Evolutionary conservation across 352 stramenopile species (phyloP).

Genomic region (Globisporangium splendens): DNA sequence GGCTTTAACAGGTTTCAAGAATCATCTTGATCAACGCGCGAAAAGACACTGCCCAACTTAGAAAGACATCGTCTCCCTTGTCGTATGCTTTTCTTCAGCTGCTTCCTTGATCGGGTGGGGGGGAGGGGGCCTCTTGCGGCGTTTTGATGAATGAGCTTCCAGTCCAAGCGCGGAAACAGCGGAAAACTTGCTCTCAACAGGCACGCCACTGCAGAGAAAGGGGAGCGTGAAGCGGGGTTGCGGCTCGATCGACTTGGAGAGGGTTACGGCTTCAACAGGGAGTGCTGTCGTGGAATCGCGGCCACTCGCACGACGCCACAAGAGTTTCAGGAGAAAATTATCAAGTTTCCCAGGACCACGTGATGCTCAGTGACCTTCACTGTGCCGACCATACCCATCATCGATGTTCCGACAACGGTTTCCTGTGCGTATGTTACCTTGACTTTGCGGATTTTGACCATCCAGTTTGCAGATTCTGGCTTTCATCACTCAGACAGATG

Average conservation of each 20-base stretch:
- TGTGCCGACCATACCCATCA: constrained; percentile 16
- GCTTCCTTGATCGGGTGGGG: constrained; percentile 53
- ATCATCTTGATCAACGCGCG: constrained; percentile 69
- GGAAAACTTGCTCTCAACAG: background rate
- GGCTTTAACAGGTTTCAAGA: constrained; percentile 66
- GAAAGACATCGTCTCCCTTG: constrained; percentile 88
- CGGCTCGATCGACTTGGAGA: background rate
- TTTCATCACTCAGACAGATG: background rate
- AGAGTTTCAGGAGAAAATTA: constrained; percentile 18
- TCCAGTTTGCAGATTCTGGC: background rate
- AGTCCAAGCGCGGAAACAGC: background rate
- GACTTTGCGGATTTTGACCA: constrained; percentile 12
- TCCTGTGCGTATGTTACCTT: background rate
- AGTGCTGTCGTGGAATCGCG: background rate
- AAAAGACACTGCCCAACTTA: constrained; percentile 79
- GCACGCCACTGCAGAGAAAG: too few relatives aligned
- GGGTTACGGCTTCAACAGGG: background rate
- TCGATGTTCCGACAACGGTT: constrained; percentile 17
- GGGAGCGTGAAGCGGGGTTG: too few relatives aligned
- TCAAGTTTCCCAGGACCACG: constrained; percentile 7
- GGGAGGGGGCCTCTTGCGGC: constrained; percentile 65
- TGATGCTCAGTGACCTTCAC: constrained; percentile 21
- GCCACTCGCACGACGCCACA: background rate
- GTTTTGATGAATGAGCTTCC: constrained; percentile 57
- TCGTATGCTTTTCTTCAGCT: constrained; percentile 71